Evolutionary conservation across 495 filamentous ascomycete species (phyloP).

Genomic region (Annulohypoxylon stygium): DNA sequence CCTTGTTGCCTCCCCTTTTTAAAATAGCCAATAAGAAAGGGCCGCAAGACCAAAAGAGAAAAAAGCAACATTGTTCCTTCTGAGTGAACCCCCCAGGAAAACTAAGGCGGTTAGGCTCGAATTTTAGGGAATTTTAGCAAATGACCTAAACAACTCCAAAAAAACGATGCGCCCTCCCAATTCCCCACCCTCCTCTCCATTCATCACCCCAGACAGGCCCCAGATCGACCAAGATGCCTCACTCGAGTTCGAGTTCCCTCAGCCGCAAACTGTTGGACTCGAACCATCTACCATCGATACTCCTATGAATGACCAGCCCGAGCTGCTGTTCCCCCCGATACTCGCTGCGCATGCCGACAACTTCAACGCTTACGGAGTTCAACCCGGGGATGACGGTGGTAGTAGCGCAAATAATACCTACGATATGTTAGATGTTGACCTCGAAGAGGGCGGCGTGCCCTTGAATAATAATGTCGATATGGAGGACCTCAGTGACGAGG

Average conservation of each 20-base stretch:
- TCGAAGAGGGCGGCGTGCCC: slow-evolving; percentile 48
- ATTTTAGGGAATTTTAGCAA: slow-evolving; percentile 42
- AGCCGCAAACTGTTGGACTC: slow-evolving; percentile 40
- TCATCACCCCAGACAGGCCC: slow-evolving; percentile 47
- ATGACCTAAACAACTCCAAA: slow-evolving; percentile 44
- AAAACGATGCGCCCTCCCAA: slow-evolving; percentile 49
- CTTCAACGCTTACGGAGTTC: slow-evolving; percentile 31
- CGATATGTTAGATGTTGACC: slow-evolving; percentile 43
- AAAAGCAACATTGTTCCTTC: slow-evolving; percentile 30
- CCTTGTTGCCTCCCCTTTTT: slow-evolving; percentile 24
- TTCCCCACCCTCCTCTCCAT: slow-evolving; percentile 42
- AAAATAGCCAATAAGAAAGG: slow-evolving; percentile 39
- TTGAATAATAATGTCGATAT: slow-evolving; percentile 43
- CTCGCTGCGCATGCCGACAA: slow-evolving; percentile 33
- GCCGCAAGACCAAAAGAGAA: slow-evolving; percentile 30
- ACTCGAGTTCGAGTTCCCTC: slow-evolving; percentile 23
- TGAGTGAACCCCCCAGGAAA: slow-evolving; percentile 42
- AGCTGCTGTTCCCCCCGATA: slow-evolving; percentile 10
- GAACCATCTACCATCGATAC: slow-evolving; percentile 29
- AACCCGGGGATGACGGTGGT: slow-evolving; percentile 39
- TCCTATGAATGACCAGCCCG: slow-evolving; percentile 41
- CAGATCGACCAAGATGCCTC: slow-evolving; percentile 44
- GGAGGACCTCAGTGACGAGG: slow-evolving; percentile 47
- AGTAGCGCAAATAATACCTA: slow-evolving; percentile 39
- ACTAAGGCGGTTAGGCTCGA: slow-evolving; percentile 47